Conservation (phyloP, 1,284 basidiomycete species). For the Ustilago cynodontis region DNA sequence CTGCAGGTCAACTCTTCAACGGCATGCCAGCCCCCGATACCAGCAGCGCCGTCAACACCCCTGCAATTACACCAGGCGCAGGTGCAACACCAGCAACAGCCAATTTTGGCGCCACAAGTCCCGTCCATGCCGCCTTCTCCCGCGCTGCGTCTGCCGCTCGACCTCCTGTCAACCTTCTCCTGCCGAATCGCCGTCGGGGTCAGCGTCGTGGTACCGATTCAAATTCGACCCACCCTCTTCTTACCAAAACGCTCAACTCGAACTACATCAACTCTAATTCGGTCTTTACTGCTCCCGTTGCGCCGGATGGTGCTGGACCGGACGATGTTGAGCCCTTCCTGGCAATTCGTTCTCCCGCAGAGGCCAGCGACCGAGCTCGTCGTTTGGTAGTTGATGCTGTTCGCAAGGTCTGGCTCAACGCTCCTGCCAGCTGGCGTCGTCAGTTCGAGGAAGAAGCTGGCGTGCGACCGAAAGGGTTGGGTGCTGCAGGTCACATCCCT, state of each 20-base stretch:
- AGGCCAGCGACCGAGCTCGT: conserved; percentile 61
- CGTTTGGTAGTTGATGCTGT: conserved; percentile 65
- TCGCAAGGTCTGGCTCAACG: conserved; percentile 63
- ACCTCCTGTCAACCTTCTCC: conserved; percentile 51
- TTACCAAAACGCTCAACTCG: conserved; percentile 24
- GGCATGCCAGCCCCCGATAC: conserved; percentile 58
- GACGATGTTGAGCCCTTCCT: conserved; percentile 61
- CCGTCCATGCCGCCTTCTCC: conserved; percentile 55
- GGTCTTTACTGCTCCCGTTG: conserved; percentile 57
- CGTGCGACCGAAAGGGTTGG: conserved; percentile 18
- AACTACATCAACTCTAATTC: conserved; percentile 48
- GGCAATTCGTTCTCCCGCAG: conserved; percentile 64
- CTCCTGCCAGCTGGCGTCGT: conserved; percentile 66
- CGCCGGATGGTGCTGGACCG: conserved; percentile 52
- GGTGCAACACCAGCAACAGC: conserved; percentile 40
- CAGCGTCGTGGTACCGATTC: conserved; percentile 13
- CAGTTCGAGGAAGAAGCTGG: conserved; percentile 62
- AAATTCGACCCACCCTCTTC: conserved; percentile 15
- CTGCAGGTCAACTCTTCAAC: conserved; percentile 59
- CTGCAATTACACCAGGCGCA: conserved; percentile 58
- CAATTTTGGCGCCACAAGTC: conserved; percentile 52
- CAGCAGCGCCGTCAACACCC: conserved; percentile 64
- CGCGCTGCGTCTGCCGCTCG: conserved; percentile 52
- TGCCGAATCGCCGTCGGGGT: conserved; percentile 33
- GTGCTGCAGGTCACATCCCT: conserved; percentile 8